Conservation (phyloP, 192 early-diverging fungal species). For the Podochytrium sp. region DNA sequence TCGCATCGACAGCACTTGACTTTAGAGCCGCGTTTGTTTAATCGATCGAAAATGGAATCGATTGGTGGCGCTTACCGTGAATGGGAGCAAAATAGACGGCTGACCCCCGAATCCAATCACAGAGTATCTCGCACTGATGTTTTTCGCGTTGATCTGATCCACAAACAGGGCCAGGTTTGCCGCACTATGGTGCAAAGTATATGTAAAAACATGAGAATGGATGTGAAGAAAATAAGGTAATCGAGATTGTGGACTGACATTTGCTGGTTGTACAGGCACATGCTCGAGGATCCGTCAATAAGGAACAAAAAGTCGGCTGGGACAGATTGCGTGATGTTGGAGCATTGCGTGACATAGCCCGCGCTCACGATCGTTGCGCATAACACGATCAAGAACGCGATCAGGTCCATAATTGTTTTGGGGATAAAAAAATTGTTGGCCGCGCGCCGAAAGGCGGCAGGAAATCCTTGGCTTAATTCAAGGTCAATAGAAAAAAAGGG, state of each 20-base stretch:
- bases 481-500: too few relatives aligned
- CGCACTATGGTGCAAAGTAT: not conserved
- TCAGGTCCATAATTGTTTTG: too few relatives aligned
- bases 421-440: too few relatives aligned
- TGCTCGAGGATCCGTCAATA: slow-evolving; percentile 36
- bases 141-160: slow-evolving; percentile 6
- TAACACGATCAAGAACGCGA: too few relatives aligned
- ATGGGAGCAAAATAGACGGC: slow-evolving; percentile 33
- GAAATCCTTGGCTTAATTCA: too few relatives aligned
- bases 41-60: not conserved
- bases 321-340: slow-evolving; percentile 9
- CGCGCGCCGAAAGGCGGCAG: too few relatives aligned
- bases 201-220: not conserved
- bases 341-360: not conserved
- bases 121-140: slow-evolving; percentile 41
- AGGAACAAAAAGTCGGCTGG: slow-evolving; percentile 45
- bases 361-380: too few relatives aligned
- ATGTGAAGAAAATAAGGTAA: not conserved
- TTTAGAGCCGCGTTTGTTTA: not conserved
- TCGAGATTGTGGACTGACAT: too few relatives aligned
- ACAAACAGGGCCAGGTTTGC: slow-evolving; percentile 31
- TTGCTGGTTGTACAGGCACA: slow-evolving; percentile 46
- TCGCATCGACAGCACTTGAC: slow-evolving; percentile 22
- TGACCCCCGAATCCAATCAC: slow-evolving; percentile 38
- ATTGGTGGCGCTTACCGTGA: slow-evolving; percentile 26